Conservation (phyloP, 208 protist genomes). For the Porcisia hertigi region DNA sequence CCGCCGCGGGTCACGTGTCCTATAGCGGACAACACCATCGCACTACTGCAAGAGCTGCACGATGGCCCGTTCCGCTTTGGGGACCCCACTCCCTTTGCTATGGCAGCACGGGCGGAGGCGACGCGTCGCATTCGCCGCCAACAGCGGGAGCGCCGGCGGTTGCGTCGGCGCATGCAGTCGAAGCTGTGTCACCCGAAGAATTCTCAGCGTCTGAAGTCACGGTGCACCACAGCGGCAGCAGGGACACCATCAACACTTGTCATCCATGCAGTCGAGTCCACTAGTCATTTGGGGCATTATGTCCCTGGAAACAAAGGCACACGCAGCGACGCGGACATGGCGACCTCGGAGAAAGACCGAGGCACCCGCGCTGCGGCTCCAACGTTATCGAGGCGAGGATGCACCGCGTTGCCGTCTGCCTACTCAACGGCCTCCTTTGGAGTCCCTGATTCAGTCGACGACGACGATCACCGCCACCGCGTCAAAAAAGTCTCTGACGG, state of each 20-base stretch:
- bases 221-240: background rate
- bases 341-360: background rate
- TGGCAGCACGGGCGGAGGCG: conserved; percentile 23
- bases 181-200: background rate
- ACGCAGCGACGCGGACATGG: background rate
- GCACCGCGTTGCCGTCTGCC: background rate
- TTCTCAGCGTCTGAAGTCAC: background rate
- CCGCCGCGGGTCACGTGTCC: conserved; percentile 21
- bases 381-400: background rate
- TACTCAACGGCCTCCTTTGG: background rate
- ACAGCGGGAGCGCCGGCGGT: conserved; percentile 19
- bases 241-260: background rate
- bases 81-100: conserved; percentile 24
- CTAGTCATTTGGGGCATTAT: background rate
- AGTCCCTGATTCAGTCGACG: background rate
- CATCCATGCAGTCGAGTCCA: background rate
- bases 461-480: background rate
- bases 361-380: background rate
- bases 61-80: conserved; percentile 56
- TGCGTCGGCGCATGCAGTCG: conserved; percentile 24
- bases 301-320: background rate
- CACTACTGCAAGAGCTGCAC: conserved; percentile 37
- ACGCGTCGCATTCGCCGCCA: conserved; percentile 27
- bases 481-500: background rate
- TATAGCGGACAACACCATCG: conserved; percentile 37